Evolutionary conservation across 2,329 filamentous ascomycete species (phyloP), one percentile per base, ranked within the genome.

Genomic region (Clonostachys chloroleuca): DNA sequence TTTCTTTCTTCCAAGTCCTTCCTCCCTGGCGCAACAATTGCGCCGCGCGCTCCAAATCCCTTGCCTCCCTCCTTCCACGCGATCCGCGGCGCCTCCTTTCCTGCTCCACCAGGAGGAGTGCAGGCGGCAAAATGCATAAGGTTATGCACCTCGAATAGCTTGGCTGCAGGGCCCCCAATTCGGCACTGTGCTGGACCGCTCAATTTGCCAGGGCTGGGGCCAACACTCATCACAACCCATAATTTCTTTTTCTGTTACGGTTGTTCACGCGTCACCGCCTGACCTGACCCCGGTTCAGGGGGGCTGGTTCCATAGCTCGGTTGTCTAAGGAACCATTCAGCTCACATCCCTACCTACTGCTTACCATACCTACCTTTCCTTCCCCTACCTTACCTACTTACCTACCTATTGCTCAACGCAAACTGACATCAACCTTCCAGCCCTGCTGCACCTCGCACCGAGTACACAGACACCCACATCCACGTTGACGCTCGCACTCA

Each of bases 391-490:
- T 10, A 40, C 20, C 24, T 30, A 30, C 24, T 10, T 30, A 30
- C 24, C 24, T 30, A 10, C 24, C 24, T 30, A 20, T 33, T 14
- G 17, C 14, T 34, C 33, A 14, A 33, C 42, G 17, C 16, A 20
- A 43, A 44, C 48, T 48, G 30, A 50, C 48, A 20, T 40, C 20
- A 46, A 46, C 20, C 30, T 30, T 5, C 45, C 44, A 46, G 42
- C 44, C 50, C 50, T 48, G 59, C 64, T 58, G 54, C 59, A 62
- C 68, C 60, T 60, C 57, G 56, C 55, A 60, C 61, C 55, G 59
- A 72, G 60, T 83, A 81, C 73, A 72, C 77, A 61, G 80, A 86
- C 67, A 77, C 80, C 66, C 80, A 82, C 65, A 70, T 88, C 67
- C 81, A 89, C 70, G 73, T 84, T 63, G 77, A 87, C 66, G 61